Conservation (phyloP, 2,329 filamentous ascomycete genomes). For the Penicillium sp. region DNA sequence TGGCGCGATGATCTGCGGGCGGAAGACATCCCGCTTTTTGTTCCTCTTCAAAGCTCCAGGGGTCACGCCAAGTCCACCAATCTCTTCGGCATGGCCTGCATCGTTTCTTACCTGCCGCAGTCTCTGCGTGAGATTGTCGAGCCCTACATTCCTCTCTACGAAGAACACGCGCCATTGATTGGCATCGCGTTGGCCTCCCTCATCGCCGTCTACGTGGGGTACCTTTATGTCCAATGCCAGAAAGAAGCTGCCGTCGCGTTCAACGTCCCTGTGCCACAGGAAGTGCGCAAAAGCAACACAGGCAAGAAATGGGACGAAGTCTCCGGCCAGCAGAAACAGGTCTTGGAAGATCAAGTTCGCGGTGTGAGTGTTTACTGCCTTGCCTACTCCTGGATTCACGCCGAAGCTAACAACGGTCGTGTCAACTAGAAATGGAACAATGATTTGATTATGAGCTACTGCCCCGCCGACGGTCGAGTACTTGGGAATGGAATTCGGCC, state of each 20-base stretch:
- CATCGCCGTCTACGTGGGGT: slow-evolving; percentile 32
- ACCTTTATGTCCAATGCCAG: slow-evolving; percentile 29
- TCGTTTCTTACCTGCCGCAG: slow-evolving; percentile 23
- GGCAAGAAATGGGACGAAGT: slow-evolving; percentile 39
- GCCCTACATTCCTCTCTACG: slow-evolving; percentile 13
- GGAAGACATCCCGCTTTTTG: background rate
- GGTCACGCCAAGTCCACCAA: slow-evolving; percentile 16
- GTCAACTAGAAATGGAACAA: slow-evolving; percentile 38
- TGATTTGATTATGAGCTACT: slow-evolving; percentile 49
- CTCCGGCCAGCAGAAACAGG: slow-evolving; percentile 32
- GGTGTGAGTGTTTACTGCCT: slow-evolving; percentile 33
- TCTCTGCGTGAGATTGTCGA: slow-evolving; percentile 20
- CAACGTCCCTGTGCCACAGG: slow-evolving; percentile 38
- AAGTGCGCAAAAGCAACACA: slow-evolving; percentile 32
- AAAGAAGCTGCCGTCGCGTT: slow-evolving; percentile 39
- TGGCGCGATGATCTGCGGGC: background rate
- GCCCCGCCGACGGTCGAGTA: slow-evolving; percentile 82
- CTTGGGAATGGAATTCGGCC: slow-evolving; percentile 69
- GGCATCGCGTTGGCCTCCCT: slow-evolving; percentile 31
- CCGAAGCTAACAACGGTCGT: slow-evolving; percentile 15
- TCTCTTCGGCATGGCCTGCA: slow-evolving; percentile 25
- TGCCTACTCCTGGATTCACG: background rate
- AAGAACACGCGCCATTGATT: slow-evolving; percentile 24
- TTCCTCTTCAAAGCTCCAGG: background rate
- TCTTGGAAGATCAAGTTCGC: slow-evolving; percentile 39